Evolutionary conservation across 345 rosid genomes (phyloP).

Genomic region (Microcos paniculata): DNA sequence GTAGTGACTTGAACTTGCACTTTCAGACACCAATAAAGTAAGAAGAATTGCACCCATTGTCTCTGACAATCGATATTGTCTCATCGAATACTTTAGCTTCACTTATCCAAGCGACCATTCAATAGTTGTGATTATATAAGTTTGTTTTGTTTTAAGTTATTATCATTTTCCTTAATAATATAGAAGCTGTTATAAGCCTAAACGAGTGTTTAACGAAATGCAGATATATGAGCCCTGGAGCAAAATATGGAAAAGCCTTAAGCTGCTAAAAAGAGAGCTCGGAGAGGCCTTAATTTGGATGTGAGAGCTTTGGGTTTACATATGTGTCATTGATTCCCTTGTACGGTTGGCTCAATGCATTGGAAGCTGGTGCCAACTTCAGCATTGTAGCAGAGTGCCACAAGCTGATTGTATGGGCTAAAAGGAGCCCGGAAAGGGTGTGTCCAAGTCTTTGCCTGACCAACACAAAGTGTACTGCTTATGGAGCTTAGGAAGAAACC

Average conservation of each 20-base stretch:
- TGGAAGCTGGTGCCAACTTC: not conserved
- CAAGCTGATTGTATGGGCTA: slow-evolving; percentile 26
- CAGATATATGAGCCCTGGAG: too few species aligned
- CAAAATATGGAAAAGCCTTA: too few species aligned
- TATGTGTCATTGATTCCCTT: slow-evolving; percentile 3
- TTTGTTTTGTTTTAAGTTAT: too few species aligned
- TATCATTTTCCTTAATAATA: too few species aligned
- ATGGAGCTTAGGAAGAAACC: slow-evolving; percentile 19
- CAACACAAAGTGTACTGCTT: slow-evolving; percentile 20
- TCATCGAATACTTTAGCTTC: too few species aligned
- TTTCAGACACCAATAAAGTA: slow-evolving; percentile 32
- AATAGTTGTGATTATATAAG: too few species aligned
- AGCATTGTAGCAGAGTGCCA: slow-evolving; percentile 17
- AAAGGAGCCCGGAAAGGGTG: slow-evolving; percentile 30
- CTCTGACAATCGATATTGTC: not conserved
- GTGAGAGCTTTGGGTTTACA: slow-evolving; percentile 3
- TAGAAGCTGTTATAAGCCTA: too few species aligned
- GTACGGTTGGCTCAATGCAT: slow-evolving; percentile 1
- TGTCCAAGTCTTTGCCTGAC: slow-evolving; percentile 24
- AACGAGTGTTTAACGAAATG: too few species aligned
- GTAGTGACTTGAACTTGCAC: slow-evolving; percentile 31
- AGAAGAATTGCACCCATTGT: slow-evolving; percentile 2
- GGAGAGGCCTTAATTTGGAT: slow-evolving; percentile 10
- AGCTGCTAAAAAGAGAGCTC: slow-evolving; percentile 12
- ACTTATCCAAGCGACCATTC: too few species aligned